These are phyloP conservation scores for Phialophora macrospora DNA, from an alignment of 2,329 filamentous ascomycete genomes.

Conservation along the genomic window DNA sequence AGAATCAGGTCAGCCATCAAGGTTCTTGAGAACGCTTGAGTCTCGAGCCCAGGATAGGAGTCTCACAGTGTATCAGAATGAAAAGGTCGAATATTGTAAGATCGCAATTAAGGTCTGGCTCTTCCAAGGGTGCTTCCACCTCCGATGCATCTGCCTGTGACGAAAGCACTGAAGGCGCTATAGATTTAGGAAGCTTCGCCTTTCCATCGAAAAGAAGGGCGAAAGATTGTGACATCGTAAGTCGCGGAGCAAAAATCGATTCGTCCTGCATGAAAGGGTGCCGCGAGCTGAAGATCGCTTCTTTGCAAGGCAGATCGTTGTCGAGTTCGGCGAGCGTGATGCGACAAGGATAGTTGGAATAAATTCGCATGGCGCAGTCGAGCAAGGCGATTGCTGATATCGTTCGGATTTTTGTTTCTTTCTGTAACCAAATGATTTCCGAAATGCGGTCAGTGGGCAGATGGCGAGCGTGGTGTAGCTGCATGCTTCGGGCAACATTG, in stretches of 20 bases:
- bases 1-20: slow-evolving; percentile 19
- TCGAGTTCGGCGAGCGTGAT: slow-evolving; percentile 49
- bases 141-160: slow-evolving; percentile 9
- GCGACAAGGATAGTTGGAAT: slow-evolving; percentile 52
- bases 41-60: background rate
- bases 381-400: slow-evolving; percentile 49
- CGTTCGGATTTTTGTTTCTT: slow-evolving; percentile 52
- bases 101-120: slow-evolving; percentile 28
- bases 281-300: slow-evolving; percentile 47
- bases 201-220: slow-evolving; percentile 45
- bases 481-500: slow-evolving; percentile 50
- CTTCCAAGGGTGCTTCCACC: slow-evolving; percentile 10
- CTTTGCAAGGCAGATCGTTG: slow-evolving; percentile 52
- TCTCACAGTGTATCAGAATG: slow-evolving; percentile 50
- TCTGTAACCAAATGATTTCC: slow-evolving; percentile 52
- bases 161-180: slow-evolving; percentile 13
- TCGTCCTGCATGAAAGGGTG: slow-evolving; percentile 51
- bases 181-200: slow-evolving; percentile 28
- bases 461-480: slow-evolving; percentile 48
- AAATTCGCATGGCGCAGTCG: slow-evolving; percentile 54
- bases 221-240: slow-evolving; percentile 49
- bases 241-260: slow-evolving; percentile 46
- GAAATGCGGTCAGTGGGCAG: slow-evolving; percentile 45
- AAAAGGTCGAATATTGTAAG: slow-evolving; percentile 50
- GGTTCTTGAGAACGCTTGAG: background rate